Conservation (phyloP, 2,329 filamentous ascomycete genomes). For the Nothomitra cinnamomea region DNA sequence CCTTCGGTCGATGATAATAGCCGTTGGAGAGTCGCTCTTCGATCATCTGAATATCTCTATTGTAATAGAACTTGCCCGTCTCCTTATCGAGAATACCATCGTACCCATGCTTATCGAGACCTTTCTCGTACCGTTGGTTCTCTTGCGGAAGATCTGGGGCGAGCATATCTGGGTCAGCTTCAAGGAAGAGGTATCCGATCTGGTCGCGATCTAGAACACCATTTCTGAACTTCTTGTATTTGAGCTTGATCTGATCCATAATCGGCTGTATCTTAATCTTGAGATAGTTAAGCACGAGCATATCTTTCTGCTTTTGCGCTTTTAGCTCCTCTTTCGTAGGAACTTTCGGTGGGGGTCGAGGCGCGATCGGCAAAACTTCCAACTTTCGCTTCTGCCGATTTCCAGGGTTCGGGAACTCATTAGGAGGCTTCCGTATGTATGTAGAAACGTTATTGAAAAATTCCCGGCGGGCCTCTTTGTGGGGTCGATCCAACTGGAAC, state of each 20-base stretch:
- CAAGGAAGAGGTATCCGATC: slow-evolving; percentile 70
- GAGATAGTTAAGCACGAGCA: slow-evolving; percentile 66
- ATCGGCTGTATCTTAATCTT: slow-evolving; percentile 85
- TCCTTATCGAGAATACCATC: slow-evolving; percentile 58
- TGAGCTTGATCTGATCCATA: slow-evolving; percentile 89
- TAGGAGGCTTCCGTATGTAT: slow-evolving; percentile 63
- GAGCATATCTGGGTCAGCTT: slow-evolving; percentile 54
- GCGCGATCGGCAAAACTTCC: slow-evolving; percentile 58
- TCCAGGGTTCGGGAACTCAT: slow-evolving; percentile 71
- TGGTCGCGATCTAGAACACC: slow-evolving; percentile 57
- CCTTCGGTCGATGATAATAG: slow-evolving; percentile 79
- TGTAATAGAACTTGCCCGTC: slow-evolving; percentile 82
- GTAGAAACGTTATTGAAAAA: slow-evolving; percentile 63
- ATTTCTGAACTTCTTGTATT: slow-evolving; percentile 75
- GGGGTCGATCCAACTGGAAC: slow-evolving; percentile 51
- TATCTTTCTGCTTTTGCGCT: slow-evolving; percentile 64
- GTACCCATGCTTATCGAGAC: slow-evolving; percentile 61
- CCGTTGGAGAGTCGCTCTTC: slow-evolving; percentile 95
- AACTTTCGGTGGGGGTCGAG: slow-evolving; percentile 49
- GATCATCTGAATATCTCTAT: slow-evolving; percentile 80
- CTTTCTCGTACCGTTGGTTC: slow-evolving; percentile 60
- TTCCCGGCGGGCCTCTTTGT: slow-evolving; percentile 44
- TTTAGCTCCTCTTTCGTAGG: slow-evolving; percentile 66
- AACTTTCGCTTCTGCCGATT: slow-evolving; percentile 77
- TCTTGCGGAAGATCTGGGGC: slow-evolving; percentile 43